Evolutionary conservation across 257 asterid genomes (phyloP).

Genomic region (Solanum ossicruentum): DNA sequence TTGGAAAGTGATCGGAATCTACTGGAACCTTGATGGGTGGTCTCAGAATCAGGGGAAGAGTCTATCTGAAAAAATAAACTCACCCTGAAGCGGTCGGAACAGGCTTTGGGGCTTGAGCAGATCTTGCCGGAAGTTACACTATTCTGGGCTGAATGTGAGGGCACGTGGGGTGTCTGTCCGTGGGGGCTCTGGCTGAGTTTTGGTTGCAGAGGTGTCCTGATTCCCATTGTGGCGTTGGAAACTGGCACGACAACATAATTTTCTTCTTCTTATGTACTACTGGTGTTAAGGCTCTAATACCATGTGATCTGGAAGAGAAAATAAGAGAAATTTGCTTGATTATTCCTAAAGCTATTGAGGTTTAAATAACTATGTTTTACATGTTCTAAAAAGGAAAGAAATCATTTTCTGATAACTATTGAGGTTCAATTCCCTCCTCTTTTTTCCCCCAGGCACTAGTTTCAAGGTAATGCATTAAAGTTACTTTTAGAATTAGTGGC

Average conservation of each 20-base stretch:
- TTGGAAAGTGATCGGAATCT: not conserved
- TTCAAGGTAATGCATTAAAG: no score
- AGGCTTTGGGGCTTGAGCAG: not conserved
- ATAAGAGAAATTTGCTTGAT: not conserved
- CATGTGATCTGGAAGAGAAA: not conserved
- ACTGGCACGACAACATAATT: not conserved
- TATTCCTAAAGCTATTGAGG: no score
- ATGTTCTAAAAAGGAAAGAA: no score
- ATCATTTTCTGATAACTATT: no score
- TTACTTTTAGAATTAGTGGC: no score
- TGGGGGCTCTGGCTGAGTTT: not conserved
- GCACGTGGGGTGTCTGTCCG: no score
- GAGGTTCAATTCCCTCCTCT: no score
- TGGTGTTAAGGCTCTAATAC: not conserved
- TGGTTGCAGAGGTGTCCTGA: not conserved
- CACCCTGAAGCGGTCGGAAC: not conserved
- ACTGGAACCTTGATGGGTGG: not conserved
- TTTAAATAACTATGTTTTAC: no score
- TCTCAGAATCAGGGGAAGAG: not conserved
- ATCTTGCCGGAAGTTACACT: no score
- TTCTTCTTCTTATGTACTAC: not conserved
- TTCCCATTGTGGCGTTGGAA: not conserved
- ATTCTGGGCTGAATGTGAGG: no score
- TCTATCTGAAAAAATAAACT: not conserved
- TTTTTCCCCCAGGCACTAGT: no score